Conservation (phyloP, 2,329 filamentous ascomycete species). For the Bipolaris zeicola region DNA sequence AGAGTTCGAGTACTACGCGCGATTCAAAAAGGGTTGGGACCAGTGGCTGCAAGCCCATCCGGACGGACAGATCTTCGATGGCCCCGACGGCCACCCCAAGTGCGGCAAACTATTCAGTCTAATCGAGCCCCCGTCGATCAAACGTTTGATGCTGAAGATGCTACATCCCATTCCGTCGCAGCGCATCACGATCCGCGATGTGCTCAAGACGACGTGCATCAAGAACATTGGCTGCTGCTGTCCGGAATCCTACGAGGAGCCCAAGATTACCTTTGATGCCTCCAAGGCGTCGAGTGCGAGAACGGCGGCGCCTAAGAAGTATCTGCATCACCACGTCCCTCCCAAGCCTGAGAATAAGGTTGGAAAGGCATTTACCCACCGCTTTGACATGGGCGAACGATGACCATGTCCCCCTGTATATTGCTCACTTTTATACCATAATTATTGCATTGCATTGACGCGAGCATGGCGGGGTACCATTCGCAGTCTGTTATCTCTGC, state of each 20-base stretch:
- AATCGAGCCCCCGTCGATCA: constrained; percentile 67
- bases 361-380: constrained; percentile 43
- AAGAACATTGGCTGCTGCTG: constrained; percentile 80
- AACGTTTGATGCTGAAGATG: constrained; percentile 78
- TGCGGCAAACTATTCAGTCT: constrained; percentile 70
- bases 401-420: constrained; percentile 14
- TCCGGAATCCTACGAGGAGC: constrained; percentile 70
- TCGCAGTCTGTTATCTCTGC: neutral
- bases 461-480: constrained; percentile 4
- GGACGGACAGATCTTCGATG: constrained; percentile 59
- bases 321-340: constrained; percentile 52
- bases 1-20: constrained; percentile 63
- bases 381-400: constrained; percentile 49
- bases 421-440: constrained; percentile 4
- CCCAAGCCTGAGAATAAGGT: constrained; percentile 48
- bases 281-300: constrained; percentile 49
- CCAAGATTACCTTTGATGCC: constrained; percentile 64
- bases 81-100: constrained; percentile 64
- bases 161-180: constrained; percentile 76
- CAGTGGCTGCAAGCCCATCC: constrained; percentile 66
- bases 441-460: constrained; percentile 4
- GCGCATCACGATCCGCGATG: constrained; percentile 71
- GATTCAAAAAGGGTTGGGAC: constrained; percentile 70
- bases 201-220: constrained; percentile 73
- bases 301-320: constrained; percentile 48